Base-by-base conservation (phyloP, 768 basidiomycete genomes). In the Leccinum barrowsii region DNA sequence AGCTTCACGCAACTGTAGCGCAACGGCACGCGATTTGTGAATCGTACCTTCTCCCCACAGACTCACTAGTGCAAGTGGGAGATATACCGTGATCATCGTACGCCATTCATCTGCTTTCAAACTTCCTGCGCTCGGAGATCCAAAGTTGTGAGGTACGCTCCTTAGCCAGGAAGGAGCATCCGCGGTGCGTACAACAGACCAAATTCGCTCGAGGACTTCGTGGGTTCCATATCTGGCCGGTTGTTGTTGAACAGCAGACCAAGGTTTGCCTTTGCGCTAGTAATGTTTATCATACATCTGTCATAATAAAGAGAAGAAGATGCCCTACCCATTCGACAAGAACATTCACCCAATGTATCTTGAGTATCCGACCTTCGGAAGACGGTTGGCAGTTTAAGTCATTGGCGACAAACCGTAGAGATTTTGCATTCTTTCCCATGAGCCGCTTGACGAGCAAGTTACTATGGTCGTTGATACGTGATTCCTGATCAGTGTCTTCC, bases 31-130 rank as follows among this genome's bases (percentile, higher is more conserved):
- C 1, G 26, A 50, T 13, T 34, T 22, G 22, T 58, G 48, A 10
- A 1, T 28, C 6, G 48, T n/a, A 5, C 46, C 37, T 4, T 52
- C 46, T 11, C 47, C 21, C 47, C 52, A 54, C 1, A 58, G 5
- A 7, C n/a, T 58, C 10, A 54, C 22, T 0, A 52, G 34, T 6
- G 51, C 51, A 10, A 52, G 13, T 2, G 34, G 51, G 21, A 52
- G 10, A 24, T 35, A 58, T 1, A 59, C 26, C 1, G 28, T 59
- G 4, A n/a, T 34, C 12, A 59, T 24, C 0, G 30, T 54, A 1
- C 12, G 10, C 58, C 58, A 59, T 54, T 59, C 30, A 11, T 59
- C 58, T 24, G 53, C 58, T 15, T 59, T 59, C 52, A 54, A 17
- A 2, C 10, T 50, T 1, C 53, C 58, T 1, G 49, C 28, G 0